Conservation (phyloP, 495 filamentous ascomycete species). For the Neurospora sp. region DNA sequence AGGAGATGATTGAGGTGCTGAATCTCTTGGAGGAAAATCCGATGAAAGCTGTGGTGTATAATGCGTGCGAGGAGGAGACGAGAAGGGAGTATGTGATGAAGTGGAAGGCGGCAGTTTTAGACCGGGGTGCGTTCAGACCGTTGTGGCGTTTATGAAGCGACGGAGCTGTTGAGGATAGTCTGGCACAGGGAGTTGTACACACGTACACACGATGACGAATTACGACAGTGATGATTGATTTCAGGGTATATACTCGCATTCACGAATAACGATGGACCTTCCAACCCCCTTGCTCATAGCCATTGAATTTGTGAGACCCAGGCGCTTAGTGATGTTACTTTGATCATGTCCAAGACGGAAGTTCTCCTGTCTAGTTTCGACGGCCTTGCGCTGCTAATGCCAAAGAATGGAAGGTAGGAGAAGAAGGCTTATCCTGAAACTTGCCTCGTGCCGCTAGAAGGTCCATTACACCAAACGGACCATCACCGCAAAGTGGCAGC, state of each 20-base stretch:
- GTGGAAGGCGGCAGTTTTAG: not conserved
- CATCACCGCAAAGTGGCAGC: too few relatives aligned
- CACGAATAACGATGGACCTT: not conserved
- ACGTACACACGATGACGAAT: not conserved
- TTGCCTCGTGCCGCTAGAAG: too few relatives aligned
- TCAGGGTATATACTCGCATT: not conserved
- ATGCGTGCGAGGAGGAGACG: not conserved
- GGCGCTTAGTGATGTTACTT: not conserved
- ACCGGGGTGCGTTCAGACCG: not conserved
- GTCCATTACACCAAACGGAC: too few relatives aligned
- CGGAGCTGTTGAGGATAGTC: not conserved
- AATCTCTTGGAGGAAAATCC: not conserved
- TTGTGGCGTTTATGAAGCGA: not conserved
- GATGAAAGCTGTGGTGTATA: not conserved
- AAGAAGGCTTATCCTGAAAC: too few relatives aligned
- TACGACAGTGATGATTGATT: not conserved
- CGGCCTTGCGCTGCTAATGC: not conserved
- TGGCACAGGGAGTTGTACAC: not conserved
- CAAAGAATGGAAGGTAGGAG: not conserved
- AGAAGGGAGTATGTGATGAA: not conserved
- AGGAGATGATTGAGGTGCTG: not conserved
- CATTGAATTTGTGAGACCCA: not conserved
- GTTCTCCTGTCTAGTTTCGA: not conserved
- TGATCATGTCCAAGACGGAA: not conserved
- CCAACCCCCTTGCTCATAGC: not conserved